phyloP scores from a whole-genome alignment of 2,329 filamentous ascomycete genomes.

The Cladosporium austrohemisphaericum region DNA sequence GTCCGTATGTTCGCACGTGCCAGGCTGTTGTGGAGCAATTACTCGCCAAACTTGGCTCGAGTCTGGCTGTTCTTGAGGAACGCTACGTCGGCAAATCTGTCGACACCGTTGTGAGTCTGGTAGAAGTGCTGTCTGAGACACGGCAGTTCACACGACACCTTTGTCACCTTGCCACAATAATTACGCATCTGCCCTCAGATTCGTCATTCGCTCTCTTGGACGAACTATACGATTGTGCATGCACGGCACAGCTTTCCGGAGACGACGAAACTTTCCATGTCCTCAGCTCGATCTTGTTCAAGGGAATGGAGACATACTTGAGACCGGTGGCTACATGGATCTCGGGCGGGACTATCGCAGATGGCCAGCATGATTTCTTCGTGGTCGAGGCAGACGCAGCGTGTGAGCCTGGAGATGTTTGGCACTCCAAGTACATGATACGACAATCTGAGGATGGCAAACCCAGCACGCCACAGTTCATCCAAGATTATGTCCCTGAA shows the following conservation, averaged over 20 bases:
- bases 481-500: slow-evolving; percentile 63
- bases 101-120: slow-evolving; percentile 62
- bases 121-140: slow-evolving; percentile 55
- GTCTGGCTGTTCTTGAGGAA: slow-evolving; percentile 57
- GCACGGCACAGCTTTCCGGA: slow-evolving; percentile 65
- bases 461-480: slow-evolving; percentile 69
- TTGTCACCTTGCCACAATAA: background rate
- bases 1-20: slow-evolving; percentile 63
- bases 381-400: slow-evolving; percentile 56
- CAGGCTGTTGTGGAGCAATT: slow-evolving; percentile 59
- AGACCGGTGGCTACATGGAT: slow-evolving; percentile 81
- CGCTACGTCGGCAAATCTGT: slow-evolving; percentile 53
- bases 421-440: slow-evolving; percentile 71
- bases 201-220: slow-evolving; percentile 68
- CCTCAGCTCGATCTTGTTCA: slow-evolving; percentile 68
- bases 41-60: slow-evolving; percentile 58
- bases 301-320: slow-evolving; percentile 78
- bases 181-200: background rate
- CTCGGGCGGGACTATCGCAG: slow-evolving; percentile 66
- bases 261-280: slow-evolving; percentile 59
- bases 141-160: slow-evolving; percentile 1
- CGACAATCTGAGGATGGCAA: slow-evolving; percentile 57
- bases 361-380: slow-evolving; percentile 68
- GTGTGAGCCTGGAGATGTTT: slow-evolving; percentile 62
- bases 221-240: slow-evolving; percentile 67